Evolutionary conservation across 768 basidiomycete genomes (phyloP), one percentile per base, ranked within the genome.

Genomic region (Tylopilus cervinicoccineus): DNA sequence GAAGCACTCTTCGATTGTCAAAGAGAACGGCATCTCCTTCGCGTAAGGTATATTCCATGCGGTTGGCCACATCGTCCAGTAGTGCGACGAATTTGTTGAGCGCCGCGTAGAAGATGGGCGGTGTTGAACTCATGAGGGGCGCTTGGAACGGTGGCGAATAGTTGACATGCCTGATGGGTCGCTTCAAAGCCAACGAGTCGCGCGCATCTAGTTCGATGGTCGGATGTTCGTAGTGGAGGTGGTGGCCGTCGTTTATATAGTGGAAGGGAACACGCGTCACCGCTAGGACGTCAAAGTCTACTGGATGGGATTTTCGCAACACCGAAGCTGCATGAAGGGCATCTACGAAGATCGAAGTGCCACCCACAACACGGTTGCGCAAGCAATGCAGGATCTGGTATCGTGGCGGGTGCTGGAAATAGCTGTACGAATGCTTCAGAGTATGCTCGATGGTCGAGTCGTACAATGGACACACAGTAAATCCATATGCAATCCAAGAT

Each of bases 81-180:
- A 84, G 56, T 0, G 66, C 59, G 2, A 82, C 76, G 55, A 93
- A 97, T 14, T 68, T 64, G 4, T 61, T 54, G 4, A 97, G 70
- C 5, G 89, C 86, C 1, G 69, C 17, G 58, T 84, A 88, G 57
- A 90, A 85, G 27, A 66, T 65, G 6, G 62, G 51, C 1, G 83
- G 77, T 4, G 84, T 83, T 2, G 58, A 57, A 27, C 7, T 68
- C 60, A 17, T 77, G 61, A 93, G 72, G 0, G 90, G 86, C 0
- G 87, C 93, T 69, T 95, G 93, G 77, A 97, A 98, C 0, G 93
- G 94, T 0, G 95, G 95, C 2, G 88, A 86, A 66, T 95, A 97
- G 69, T 93, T 97, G 60, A 97, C 78, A 51, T 85, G 76, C 37
- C 70, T 67, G 56, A 95, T 76, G 9, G 59, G 47, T 9, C 58